Conservation (phyloP, 1,139 yeast genomes). For the Diutina pseudorugosa region DNA sequence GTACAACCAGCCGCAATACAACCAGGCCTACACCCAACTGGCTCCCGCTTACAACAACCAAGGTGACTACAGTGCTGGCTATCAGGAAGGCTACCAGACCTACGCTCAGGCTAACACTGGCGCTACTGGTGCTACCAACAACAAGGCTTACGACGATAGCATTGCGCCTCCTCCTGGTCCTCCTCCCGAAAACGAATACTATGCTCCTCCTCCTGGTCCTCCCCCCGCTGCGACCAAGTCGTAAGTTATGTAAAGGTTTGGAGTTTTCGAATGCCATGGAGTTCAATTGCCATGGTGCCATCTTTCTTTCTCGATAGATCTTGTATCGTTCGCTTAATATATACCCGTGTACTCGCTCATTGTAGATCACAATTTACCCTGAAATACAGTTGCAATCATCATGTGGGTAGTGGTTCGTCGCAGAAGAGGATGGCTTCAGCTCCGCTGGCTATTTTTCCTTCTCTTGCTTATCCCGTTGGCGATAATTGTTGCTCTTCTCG, state of each 20-base stretch:
- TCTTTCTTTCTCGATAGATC: neutral
- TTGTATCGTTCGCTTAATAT: neutral
- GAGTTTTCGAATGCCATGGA: too few relatives aligned
- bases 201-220: slow-evolving; percentile 1
- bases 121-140: too few relatives aligned
- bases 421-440: neutral
- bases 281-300: neutral
- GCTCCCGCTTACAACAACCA: neutral
- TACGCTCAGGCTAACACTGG: neutral
- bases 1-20: neutral
- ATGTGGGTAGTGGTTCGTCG: neutral
- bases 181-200: slow-evolving; percentile 1
- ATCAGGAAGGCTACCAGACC: neutral
- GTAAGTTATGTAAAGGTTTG: neutral
- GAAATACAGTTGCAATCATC: too few relatives aligned
- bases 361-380: too few relatives aligned
- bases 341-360: neutral
- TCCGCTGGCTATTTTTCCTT: neutral
- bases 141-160: neutral
- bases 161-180: neutral
- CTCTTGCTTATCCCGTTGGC: neutral
- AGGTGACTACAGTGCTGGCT: neutral
- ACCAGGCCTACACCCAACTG: neutral
- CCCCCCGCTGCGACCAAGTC: slow-evolving; percentile 2
- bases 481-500: neutral